Conservation (phyloP, 2,329 filamentous ascomycete genomes). For the Nothopassalora personata region DNA sequence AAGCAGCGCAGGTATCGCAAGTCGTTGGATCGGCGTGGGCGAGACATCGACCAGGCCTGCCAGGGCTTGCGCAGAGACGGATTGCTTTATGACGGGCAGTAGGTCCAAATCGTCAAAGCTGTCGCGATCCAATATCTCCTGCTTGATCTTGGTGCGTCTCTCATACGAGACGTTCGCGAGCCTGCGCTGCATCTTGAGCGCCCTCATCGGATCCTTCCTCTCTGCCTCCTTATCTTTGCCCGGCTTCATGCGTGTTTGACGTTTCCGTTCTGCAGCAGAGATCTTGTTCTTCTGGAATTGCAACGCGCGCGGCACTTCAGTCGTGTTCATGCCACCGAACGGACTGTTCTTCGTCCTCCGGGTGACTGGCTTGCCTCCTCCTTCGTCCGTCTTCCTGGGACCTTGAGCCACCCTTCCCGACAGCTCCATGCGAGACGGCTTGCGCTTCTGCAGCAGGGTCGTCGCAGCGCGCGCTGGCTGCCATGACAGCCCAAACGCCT, state of each 20-base stretch:
- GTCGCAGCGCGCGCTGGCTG: conserved; percentile 37
- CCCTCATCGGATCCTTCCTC: conserved; percentile 60
- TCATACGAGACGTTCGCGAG: conserved; percentile 73
- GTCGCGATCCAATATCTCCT: conserved; percentile 59
- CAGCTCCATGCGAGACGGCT: conserved; percentile 49
- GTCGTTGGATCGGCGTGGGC: conserved; percentile 82
- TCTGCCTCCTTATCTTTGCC: conserved; percentile 36
- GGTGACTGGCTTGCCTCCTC: conserved; percentile 32
- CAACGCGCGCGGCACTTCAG: conserved; percentile 29
- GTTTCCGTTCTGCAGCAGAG: conserved; percentile 41
- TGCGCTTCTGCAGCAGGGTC: conserved; percentile 36
- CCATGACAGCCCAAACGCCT: conserved; percentile 27
- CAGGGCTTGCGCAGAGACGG: conserved; percentile 68
- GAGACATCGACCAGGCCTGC: conserved; percentile 67
- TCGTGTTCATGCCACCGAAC: conserved; percentile 57
- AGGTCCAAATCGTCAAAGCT: conserved; percentile 78
- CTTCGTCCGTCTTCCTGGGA: conserved; percentile 17
- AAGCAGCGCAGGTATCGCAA: conserved; percentile 79
- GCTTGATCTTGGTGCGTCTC: conserved; percentile 58
- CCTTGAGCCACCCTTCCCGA: conserved; percentile 41
- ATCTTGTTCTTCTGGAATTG: conserved; percentile 27
- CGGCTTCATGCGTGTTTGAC: conserved; percentile 51
- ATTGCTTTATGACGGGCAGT: conserved; percentile 64
- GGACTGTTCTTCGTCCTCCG: conserved; percentile 46
- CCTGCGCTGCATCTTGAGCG: conserved; percentile 87